Evolutionary conservation across 352 stramenopile species (phyloP).

Genomic region (Phytophthora citrophthora): DNA sequence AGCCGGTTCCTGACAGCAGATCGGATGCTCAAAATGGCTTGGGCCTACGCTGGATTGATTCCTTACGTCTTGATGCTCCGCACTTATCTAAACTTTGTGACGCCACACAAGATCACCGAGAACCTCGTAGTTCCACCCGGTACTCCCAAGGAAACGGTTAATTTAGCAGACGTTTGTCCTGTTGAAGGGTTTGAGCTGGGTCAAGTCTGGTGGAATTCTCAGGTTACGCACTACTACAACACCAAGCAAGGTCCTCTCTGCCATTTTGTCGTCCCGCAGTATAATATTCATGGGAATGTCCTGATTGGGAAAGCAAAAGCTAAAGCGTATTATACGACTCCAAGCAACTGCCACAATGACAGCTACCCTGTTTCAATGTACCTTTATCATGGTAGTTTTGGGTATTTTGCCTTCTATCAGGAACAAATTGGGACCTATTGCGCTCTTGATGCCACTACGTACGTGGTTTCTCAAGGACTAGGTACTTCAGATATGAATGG

Average conservation of each 20-base stretch:
- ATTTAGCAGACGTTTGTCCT: slow-evolving; percentile 13
- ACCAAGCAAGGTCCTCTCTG: slow-evolving; percentile 6
- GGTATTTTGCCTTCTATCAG: slow-evolving; percentile 28
- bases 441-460: slow-evolving; percentile 11
- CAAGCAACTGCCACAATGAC: slow-evolving; percentile 9
- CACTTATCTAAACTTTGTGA: slow-evolving; percentile 29
- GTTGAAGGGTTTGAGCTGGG: slow-evolving; percentile 13
- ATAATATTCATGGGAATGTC: slow-evolving; percentile 26
- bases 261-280: slow-evolving; percentile 31
- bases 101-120: slow-evolving; percentile 25
- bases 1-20: slow-evolving; percentile 1
- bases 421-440: slow-evolving; percentile 26
- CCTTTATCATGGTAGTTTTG: slow-evolving; percentile 30
- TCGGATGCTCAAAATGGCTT: slow-evolving; percentile 10
- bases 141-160: slow-evolving; percentile 9
- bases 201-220: slow-evolving; percentile 30
- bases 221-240: slow-evolving; percentile 20
- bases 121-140: slow-evolving; percentile 10
- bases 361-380: slow-evolving; percentile 12
- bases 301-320: slow-evolving; percentile 3
- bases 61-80: slow-evolving; percentile 25
- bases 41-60: slow-evolving; percentile 14
- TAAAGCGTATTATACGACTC: slow-evolving; percentile 4
- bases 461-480: slow-evolving; percentile 8
- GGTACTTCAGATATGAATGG: slow-evolving; percentile 29